A percentile compares a stretch with the other conserved stretches of the same genome.
Evolutionary conservation across 1,139 yeast species (phyloP).

Genomic region (Saccharomyces hybrid): DNA sequence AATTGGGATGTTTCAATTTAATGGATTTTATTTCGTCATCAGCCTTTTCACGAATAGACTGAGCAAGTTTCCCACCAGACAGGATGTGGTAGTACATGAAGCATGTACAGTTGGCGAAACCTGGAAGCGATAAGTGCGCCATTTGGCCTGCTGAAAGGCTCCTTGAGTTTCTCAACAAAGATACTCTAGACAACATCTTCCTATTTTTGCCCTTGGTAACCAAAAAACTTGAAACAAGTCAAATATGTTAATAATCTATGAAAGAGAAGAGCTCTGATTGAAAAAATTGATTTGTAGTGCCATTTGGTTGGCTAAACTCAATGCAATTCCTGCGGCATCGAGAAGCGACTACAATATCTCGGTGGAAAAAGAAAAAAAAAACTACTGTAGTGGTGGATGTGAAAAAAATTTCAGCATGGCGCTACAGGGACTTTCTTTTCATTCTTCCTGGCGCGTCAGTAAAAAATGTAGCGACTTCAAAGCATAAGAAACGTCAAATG

Average conservation of each 20-base stretch:
- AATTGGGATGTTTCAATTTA: conserved; percentile 43
- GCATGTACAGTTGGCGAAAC: neutral
- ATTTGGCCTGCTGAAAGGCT: neutral
- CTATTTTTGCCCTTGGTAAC: neutral
- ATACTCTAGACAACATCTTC: conserved; percentile 8
- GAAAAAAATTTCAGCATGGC: neutral
- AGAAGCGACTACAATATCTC: neutral
- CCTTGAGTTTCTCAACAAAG: neutral
- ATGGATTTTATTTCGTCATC: conserved; percentile 44
- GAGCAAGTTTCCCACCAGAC: conserved; percentile 36
- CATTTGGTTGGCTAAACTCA: neutral
- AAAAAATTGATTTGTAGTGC: neutral
- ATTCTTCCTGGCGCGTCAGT: neutral
- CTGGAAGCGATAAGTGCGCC: neutral
- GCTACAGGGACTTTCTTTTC: neutral
- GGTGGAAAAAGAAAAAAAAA: neutral
- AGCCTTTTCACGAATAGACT: conserved; percentile 33
- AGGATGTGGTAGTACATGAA: conserved; percentile 31
- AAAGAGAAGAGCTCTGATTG: neutral
- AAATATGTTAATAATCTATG: too few species aligned
- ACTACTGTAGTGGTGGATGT: neutral
- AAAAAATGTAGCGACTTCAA: neutral
- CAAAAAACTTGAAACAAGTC: neutral
- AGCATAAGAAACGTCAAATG: neutral
- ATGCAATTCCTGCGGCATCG: neutral